phyloP scores from a whole-genome alignment of 2,329 filamentous ascomycete genomes.

The Talaromyces sp. region DNA sequence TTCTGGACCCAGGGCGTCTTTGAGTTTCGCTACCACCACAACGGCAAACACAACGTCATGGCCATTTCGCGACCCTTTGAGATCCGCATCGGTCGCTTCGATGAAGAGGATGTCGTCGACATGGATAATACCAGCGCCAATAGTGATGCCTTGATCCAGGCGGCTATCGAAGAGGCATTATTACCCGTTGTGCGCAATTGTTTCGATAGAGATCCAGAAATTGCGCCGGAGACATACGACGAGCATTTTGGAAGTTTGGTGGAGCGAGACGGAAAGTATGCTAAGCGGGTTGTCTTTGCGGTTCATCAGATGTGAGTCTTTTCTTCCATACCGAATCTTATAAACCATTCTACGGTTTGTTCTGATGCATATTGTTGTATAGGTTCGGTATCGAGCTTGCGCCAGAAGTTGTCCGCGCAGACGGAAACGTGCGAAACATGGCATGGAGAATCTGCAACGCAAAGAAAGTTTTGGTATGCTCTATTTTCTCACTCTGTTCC shows the following conservation, averaged over 20 bases:
- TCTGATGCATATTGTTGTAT: conserved; percentile 17
- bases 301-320: conserved; percentile 76
- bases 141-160: conserved; percentile 35
- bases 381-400: conserved; percentile 91
- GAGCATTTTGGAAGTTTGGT: conserved; percentile 82
- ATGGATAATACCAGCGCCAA: conserved; percentile 54
- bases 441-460: conserved; percentile 95
- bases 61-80: conserved; percentile 90
- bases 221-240: conserved; percentile 72
- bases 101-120: conserved; percentile 63
- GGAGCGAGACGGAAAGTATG: conserved; percentile 82
- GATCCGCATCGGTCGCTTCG: conserved; percentile 74
- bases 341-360: too few relatives aligned
- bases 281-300: conserved; percentile 84
- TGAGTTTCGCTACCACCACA: conserved; percentile 95
- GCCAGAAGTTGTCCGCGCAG: conserved; percentile 82
- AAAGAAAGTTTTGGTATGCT: conserved; percentile 80
- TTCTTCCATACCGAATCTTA: too few relatives aligned
- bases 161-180: conserved; percentile 68
- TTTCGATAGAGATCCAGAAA: conserved; percentile 83
- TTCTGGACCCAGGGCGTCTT: conserved; percentile 98
- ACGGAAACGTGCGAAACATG: conserved; percentile 83
- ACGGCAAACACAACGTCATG: conserved; percentile 89
- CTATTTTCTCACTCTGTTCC: neutral
- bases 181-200: conserved; percentile 85